These are phyloP conservation scores for Corylus americana DNA, from an alignment of 306 rosid genomes.

Conservation along the genomic window DNA sequence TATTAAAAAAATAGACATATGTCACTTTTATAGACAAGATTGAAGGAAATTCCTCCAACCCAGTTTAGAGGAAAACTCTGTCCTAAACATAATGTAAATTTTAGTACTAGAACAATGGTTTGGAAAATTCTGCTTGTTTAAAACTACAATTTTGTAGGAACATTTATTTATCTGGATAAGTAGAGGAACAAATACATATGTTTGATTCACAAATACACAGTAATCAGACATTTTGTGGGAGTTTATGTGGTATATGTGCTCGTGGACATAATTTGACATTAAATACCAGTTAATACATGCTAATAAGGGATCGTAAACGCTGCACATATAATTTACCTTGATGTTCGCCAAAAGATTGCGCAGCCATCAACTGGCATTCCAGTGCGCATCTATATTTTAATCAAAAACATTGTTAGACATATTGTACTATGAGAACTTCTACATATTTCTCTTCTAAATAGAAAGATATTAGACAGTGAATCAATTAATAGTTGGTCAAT, in stretches of 20 bases:
- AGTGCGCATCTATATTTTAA: conserved; percentile 77
- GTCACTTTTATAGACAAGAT: no score
- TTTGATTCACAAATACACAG: not conserved
- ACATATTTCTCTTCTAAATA: conserved; percentile 1
- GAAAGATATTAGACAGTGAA: not conserved
- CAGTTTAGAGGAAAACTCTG: no score
- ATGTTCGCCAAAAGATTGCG: conserved; percentile 86
- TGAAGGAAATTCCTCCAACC: no score
- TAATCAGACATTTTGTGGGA: not conserved
- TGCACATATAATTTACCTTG: conserved; percentile 57
- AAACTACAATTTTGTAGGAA: not conserved
- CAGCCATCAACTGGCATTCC: conserved; percentile 88
- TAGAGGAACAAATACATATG: not conserved
- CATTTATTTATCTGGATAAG: not conserved
- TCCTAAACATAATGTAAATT: conserved; percentile 1
- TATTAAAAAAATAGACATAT: no score
- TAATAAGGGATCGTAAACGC: not conserved
- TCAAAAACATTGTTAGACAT: conserved; percentile 43
- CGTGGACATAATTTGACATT: not conserved
- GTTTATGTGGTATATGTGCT: not conserved
- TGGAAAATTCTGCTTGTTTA: not conserved
- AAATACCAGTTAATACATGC: not conserved
- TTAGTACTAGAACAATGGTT: not conserved
- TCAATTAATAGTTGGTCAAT: conserved; percentile 1
- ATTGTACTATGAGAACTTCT: conserved; percentile 6